Evolutionary conservation across 352 stramenopile genomes (phyloP), one percentile per base, ranked within the genome.

Genomic region (Pythium vanterpoolii): DNA sequence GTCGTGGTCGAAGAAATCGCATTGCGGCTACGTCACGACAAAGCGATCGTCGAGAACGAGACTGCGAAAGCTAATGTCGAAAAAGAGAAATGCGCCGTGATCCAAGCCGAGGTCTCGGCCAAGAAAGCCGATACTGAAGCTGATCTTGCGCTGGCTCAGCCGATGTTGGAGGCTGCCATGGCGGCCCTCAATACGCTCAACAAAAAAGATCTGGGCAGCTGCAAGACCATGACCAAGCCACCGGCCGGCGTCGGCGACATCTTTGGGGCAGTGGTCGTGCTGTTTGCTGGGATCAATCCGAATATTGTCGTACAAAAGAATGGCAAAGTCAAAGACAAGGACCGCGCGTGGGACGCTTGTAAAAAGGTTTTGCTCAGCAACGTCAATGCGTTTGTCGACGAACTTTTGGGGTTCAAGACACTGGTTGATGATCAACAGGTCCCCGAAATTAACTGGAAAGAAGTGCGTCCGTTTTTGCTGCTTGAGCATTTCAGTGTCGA

Each of bases 301-400:
- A 87, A 83, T 33, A 64, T 92, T 0, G 58, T 87, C 3, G 68
- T 88, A 3, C 86, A 97, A 61, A 98, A 98, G 79, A 98, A 93
- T 42, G 93, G 86, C 46, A 98, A 98, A 56, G 88, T 98, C 24
- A 94, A 94, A 53, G 84, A 94, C 50, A 98, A 98, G 61, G 93
- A 98, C 66, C 85, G 90, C 18, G 86, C 81, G 5, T 98, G 95
- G 95, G 94, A 98, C 31, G 86, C 84, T 1, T 83, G 77, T 21
- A 98, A 98, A 73, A 98, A 98, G 60, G 78, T 89, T 19, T 53
- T 98, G 9, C 66, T 98, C 36, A 71, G 84, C 14, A 97, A 98
- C 53, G 89, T 98, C 43, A 96, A 96, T 47, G 90, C 86, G 13
- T 94, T 98, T 51, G 90, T 98, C 21, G 89, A 98, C 43, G 82